A percentile compares a stretch with the other conserved stretches of the same genome.
phyloP scores from a whole-genome alignment of 768 basidiomycete species.

The Rubroboletus pulcherrimus region DNA sequence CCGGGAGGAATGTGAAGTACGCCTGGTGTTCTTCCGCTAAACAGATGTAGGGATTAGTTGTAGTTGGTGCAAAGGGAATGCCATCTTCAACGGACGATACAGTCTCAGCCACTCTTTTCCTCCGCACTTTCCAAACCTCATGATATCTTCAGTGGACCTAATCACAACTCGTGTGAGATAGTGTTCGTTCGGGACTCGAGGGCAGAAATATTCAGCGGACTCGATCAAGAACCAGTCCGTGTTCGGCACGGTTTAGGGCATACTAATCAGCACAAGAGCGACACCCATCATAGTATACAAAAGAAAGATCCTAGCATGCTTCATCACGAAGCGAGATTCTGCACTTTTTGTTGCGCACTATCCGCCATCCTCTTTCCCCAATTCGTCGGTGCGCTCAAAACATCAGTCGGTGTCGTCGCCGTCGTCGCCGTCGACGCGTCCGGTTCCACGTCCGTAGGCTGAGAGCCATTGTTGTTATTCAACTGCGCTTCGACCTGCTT shows the following conservation, averaged over 20 bases:
- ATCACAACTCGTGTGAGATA: background rate
- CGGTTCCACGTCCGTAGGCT: background rate
- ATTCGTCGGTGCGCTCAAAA: conserved; percentile 2
- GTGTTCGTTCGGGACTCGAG: too few species aligned
- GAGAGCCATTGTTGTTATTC: background rate
- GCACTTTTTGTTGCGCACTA: conserved; percentile 12
- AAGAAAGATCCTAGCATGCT: background rate
- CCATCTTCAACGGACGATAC: too few species aligned
- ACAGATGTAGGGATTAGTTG: too few species aligned
- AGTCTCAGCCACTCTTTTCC: too few species aligned
- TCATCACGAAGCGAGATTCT: background rate
- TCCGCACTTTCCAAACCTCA: too few species aligned
- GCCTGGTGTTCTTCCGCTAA: too few species aligned
- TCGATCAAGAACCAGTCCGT: too few species aligned
- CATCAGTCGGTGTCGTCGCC: background rate
- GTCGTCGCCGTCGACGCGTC: background rate
- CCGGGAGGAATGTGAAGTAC: too few species aligned
- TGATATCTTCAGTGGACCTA: too few species aligned
- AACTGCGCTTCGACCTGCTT: conserved; percentile 3
- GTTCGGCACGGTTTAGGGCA: background rate
- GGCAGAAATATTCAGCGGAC: too few species aligned
- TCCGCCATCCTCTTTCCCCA: conserved; percentile 18
- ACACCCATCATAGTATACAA: background rate
- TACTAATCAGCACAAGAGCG: background rate
- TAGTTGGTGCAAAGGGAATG: too few species aligned